Conservation (phyloP, 768 basidiomycete genomes). For the Leccinum imitatum region DNA sequence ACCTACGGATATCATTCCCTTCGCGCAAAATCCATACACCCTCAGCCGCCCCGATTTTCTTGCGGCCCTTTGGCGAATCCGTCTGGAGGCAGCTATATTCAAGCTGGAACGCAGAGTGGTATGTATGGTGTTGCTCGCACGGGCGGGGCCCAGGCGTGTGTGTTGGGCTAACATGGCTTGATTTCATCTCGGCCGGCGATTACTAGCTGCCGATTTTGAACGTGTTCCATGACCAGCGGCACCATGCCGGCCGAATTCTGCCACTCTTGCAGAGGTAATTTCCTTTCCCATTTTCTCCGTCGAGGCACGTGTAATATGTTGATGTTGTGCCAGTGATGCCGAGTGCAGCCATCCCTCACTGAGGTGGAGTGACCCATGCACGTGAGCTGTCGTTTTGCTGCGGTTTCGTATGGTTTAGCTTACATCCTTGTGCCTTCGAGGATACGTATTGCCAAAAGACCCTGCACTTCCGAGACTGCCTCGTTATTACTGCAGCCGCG, state of each 20-base stretch:
- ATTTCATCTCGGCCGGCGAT: neutral
- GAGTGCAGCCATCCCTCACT: neutral
- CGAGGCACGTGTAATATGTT: neutral
- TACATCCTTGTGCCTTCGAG: neutral
- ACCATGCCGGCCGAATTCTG: neutral
- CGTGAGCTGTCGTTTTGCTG: slow-evolving; percentile 3
- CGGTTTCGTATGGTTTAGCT: neutral
- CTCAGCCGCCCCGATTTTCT: slow-evolving; percentile 10
- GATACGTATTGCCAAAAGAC: neutral
- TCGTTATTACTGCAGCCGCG: neutral
- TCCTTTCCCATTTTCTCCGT: neutral
- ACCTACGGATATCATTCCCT: neutral
- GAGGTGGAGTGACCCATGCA: neutral
- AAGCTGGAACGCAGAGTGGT: slow-evolving; percentile 24
- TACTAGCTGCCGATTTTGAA: slow-evolving; percentile 22
- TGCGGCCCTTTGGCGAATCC: slow-evolving; percentile 18
- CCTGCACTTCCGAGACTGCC: neutral
- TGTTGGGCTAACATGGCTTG: slow-evolving; percentile 3
- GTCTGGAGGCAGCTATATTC: slow-evolving; percentile 22
- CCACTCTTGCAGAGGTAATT: slow-evolving; percentile 9
- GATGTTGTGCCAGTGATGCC: neutral
- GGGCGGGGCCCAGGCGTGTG: neutral
- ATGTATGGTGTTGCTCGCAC: slow-evolving; percentile 2
- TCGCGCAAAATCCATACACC: neutral
- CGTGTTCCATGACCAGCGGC: slow-evolving; percentile 12